Base-by-base conservation (phyloP, 371 early-diverging fungal genomes). In the Mortierella sp. region DNA sequence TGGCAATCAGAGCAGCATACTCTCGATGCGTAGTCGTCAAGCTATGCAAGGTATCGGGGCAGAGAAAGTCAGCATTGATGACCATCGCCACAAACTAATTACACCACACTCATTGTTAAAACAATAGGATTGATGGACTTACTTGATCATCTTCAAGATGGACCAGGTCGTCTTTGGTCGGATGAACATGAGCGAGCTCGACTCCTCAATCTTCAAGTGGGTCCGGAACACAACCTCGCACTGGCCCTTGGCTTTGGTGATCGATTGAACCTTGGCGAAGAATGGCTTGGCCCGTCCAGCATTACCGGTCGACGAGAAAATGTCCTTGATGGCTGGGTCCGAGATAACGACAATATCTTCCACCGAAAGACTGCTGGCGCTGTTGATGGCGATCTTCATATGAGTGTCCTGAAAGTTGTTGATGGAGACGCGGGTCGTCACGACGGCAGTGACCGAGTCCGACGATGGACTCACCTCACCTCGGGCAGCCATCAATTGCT, bases 11-110 rank as follows among this genome's bases (percentile, higher is more conserved):
- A 5, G 96, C 96, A 6, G 90, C 84, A 77, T 96, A 99, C 86
- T 98, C 98, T 41, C 99, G 95, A 70, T 94, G 87, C 0, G 88
- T 77, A 0, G 99, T 95, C 0, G 95, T 94, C 61, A 97, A 71
- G 73, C 92, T 92, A 79, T 1, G 55, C 2, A 31, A 37, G 1
- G 64, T 26, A 58, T 6, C 13, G 22, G n/a, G n/a, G n/a, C n/a
- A n/a, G n/a, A 61, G 29, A 68, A 40, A 47, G 24, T 53, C 14
- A 14, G 45, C 29, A 53, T 26, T 14, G 10, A 3, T 53, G 29
- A 53, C 26, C 9, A n/a, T 24, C 50, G n/a, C n/a, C 24, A 44
- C 14, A 66, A 41, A 39, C 29, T 13, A 22, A 37, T 37, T 10
- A 53, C 31, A 11, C 24, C 22, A 16, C 52, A 26, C 16, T 39